Evolutionary conservation across 1,139 yeast species (phyloP).

Genomic region (Zygoascus meyerae): DNA sequence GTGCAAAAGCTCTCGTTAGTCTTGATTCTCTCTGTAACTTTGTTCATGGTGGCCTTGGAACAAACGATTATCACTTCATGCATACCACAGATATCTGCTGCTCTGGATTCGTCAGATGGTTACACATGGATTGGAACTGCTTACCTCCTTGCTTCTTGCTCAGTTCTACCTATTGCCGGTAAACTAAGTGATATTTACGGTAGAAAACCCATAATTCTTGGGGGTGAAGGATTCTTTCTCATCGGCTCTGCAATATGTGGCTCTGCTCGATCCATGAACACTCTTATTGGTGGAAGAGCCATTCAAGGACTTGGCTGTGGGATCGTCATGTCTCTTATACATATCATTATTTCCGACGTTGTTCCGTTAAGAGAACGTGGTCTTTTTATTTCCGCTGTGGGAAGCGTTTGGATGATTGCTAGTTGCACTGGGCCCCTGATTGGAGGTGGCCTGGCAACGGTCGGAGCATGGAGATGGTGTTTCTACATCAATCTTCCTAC

Average conservation of each 20-base stretch:
- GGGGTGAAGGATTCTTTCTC: slow-evolving; percentile 50
- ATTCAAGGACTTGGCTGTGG: slow-evolving; percentile 66
- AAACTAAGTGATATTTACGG: slow-evolving; percentile 60
- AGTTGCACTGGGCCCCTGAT: slow-evolving; percentile 62
- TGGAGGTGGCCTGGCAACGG: slow-evolving; percentile 60
- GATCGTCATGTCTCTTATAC: slow-evolving; percentile 54
- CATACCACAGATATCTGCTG: slow-evolving; percentile 26
- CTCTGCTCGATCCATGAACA: slow-evolving; percentile 46
- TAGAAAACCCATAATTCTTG: slow-evolving; percentile 46
- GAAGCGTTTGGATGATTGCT: slow-evolving; percentile 50
- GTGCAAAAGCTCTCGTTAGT: slow-evolving; percentile 11
- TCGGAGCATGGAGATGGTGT: slow-evolving; percentile 76
- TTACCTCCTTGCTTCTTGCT: slow-evolving; percentile 45
- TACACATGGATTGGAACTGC: slow-evolving; percentile 28
- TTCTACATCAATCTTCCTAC: slow-evolving; percentile 66
- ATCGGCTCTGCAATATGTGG: slow-evolving; percentile 58
- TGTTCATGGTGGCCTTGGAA: slow-evolving; percentile 25
- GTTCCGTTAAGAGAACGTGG: slow-evolving; percentile 54
- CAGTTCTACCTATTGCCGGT: slow-evolving; percentile 56
- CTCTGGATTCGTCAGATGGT: slow-evolving; percentile 22
- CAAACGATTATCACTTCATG: slow-evolving; percentile 26
- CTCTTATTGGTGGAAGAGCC: slow-evolving; percentile 61
- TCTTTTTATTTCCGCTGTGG: slow-evolving; percentile 40
- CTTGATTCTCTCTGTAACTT: slow-evolving; percentile 14
- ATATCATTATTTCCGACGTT: slow-evolving; percentile 52